These are phyloP conservation scores for Mitragyna speciosa DNA, from an alignment of 257 asterid species.

Conservation along the genomic window DNA sequence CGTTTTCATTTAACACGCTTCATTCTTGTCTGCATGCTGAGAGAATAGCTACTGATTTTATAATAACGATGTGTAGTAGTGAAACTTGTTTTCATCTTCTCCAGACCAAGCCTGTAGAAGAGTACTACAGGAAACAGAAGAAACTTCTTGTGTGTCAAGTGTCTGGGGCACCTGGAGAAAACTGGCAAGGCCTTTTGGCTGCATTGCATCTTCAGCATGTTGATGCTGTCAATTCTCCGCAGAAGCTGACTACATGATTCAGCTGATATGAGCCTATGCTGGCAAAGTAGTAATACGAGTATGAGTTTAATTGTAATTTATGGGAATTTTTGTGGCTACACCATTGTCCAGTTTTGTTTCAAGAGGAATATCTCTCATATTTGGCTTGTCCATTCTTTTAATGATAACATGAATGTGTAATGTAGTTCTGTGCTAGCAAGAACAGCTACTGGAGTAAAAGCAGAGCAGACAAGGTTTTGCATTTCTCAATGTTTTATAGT, in stretches of 20 bases:
- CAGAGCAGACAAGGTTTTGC: neutral
- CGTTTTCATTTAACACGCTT: neutral
- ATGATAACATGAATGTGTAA: neutral
- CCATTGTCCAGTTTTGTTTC: conserved; percentile 19
- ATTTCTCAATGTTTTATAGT: neutral
- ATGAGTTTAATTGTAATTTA: conserved; percentile 11
- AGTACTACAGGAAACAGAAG: conserved; percentile 72
- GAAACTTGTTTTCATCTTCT: conserved; percentile 5
- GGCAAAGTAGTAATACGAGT: conserved; percentile 16
- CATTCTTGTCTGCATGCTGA: neutral
- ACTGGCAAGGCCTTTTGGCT: conserved; percentile 89
- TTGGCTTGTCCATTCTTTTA: neutral
- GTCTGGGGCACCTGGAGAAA: conserved; percentile 63
- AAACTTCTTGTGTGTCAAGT: conserved; percentile 79
- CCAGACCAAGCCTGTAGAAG: conserved; percentile 79
- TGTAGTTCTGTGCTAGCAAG: neutral
- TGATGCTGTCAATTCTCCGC: conserved; percentile 46
- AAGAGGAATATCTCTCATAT: neutral
- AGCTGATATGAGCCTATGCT: conserved; percentile 8
- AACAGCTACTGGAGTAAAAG: neutral
- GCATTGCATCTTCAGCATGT: conserved; percentile 80
- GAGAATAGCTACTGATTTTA: neutral
- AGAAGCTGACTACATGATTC: conserved; percentile 58
- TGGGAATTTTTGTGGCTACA: conserved; percentile 15
- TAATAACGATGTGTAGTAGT: neutral